phyloP scores from a whole-genome alignment of 2,329 filamentous ascomycete genomes.

The Fusarium caatingaense region DNA sequence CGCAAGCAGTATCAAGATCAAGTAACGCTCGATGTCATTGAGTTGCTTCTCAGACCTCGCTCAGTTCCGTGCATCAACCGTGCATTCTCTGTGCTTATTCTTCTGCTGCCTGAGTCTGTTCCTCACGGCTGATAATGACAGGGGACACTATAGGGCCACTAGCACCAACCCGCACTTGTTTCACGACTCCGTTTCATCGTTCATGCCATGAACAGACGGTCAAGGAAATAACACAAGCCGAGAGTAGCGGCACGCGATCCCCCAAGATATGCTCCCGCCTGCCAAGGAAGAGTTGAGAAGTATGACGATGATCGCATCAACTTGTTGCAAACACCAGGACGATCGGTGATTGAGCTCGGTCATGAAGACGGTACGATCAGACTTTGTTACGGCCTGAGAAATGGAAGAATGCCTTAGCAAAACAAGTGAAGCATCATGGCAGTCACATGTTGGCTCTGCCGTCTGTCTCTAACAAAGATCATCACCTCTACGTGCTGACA shows the following conservation, averaged over 20 bases:
- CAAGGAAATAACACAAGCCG: constrained; percentile 28
- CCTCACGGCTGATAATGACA: constrained; percentile 16
- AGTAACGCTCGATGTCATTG: not conserved
- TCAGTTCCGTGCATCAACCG: constrained; percentile 9
- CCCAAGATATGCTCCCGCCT: not conserved
- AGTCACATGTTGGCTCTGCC: not conserved
- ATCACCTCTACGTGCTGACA: not conserved
- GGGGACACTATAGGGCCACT: constrained; percentile 17
- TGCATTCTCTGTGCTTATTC: constrained; percentile 1
- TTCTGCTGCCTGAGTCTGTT: not conserved
- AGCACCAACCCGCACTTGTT: constrained; percentile 28
- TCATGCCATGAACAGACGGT: constrained; percentile 26
- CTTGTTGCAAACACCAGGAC: constrained; percentile 7
- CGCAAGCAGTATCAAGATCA: not conserved
- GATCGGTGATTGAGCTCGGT: constrained; percentile 15
- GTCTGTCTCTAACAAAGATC: not conserved
- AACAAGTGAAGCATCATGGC: constrained; percentile 4
- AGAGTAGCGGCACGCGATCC: constrained; percentile 22
- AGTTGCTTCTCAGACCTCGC: not conserved
- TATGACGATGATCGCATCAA: constrained; percentile 11
- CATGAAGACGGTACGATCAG: constrained; percentile 6
- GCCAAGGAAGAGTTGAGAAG: not conserved
- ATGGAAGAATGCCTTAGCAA: not conserved
- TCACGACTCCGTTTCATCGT: constrained; percentile 41
- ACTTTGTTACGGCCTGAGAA: not conserved